phyloP scores from a whole-genome alignment of 1,284 basidiomycete species.

The Coniferiporia weirii region DNA sequence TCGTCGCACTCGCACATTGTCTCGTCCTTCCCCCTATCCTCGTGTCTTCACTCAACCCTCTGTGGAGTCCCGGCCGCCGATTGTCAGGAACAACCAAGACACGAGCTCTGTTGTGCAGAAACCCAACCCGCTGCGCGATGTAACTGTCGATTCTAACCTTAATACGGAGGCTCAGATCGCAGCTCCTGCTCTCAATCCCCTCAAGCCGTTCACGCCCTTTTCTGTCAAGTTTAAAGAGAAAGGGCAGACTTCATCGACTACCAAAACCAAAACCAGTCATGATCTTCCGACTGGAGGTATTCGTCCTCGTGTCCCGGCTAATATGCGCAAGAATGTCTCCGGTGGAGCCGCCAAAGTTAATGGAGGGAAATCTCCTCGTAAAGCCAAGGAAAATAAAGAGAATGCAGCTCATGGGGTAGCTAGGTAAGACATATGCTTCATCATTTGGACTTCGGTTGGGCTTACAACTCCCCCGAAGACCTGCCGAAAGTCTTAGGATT shows the following conservation, averaged over 20 bases:
- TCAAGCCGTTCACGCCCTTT: slow-evolving; percentile 41
- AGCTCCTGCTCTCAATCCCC: slow-evolving; percentile 33
- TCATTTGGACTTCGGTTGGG: too few species aligned
- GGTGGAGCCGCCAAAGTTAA: slow-evolving; percentile 57
- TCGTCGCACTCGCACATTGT: slow-evolving; percentile 56
- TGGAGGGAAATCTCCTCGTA: slow-evolving; percentile 28
- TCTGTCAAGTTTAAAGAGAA: slow-evolving; percentile 26
- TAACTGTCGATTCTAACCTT: slow-evolving; percentile 37
- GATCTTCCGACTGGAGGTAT: slow-evolving; percentile 31
- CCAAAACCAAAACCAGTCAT: slow-evolving; percentile 19
- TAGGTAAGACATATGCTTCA: slow-evolving; percentile 43
- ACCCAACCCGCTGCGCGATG: slow-evolving; percentile 24
- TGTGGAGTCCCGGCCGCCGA: slow-evolving; percentile 34
- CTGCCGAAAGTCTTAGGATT: slow-evolving; percentile 49
- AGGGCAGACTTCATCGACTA: slow-evolving; percentile 7
- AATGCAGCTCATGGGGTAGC: slow-evolving; percentile 38
- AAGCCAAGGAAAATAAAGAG: slow-evolving; percentile 25
- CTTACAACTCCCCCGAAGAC: background rate
- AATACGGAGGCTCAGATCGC: slow-evolving; percentile 26
- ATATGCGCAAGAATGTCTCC: slow-evolving; percentile 47
- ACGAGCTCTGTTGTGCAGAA: background rate
- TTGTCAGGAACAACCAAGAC: slow-evolving; percentile 18
- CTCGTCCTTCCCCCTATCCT: slow-evolving; percentile 69
- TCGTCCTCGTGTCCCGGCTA: slow-evolving; percentile 51
- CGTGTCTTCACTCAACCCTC: slow-evolving; percentile 35